Base-by-base conservation (phyloP, 2,329 filamentous ascomycete genomes). In the Chlorencoelia australis region DNA sequence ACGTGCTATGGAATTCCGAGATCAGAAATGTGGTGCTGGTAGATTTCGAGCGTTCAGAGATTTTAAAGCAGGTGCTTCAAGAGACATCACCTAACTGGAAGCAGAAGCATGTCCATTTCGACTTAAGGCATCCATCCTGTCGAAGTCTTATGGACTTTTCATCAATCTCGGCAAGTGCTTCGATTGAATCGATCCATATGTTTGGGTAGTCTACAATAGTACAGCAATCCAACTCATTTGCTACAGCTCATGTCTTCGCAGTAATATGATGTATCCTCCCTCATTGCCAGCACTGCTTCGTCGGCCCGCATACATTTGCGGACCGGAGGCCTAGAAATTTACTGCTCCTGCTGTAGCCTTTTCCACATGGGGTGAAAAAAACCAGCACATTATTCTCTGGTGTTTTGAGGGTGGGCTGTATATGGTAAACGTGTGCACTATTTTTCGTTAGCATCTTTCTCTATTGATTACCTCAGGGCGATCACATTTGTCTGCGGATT, bases 1-100 rank as follows among this genome's bases (percentile, higher is more conserved):
- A 49, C 20, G 35, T 49, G 33, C 41, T 49, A 30, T 46, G 35
- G 39, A 47, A 44, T 41, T 18, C 42, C 24, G 43, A 44, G 31
- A 42, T 17, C 13, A 33, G 32, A 35, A 44, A 46, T 29, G 37
- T 49, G 33, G 27, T 48, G 35, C 31, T 47, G 11, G 26, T 46
- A 10, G 43, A 48, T 42, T 49, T 49, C 33, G 43, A 49, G 44
- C 40, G 40, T 3, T 47, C 35, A 35, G 26, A 29, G 33, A 41
- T 47, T 21, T 40, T 41, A 29, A 43, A 46, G 35, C 33, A 31
- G 30, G 19, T 38, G 33, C 22, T 39, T 28, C 26, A 41, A 15
- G 38, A 43, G 37, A 43, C 22, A 20, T 41, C 43, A 30, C 42
- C 39, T 28, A 41, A 41, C 30, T 3, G 15, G 16, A 34, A 33